Base-by-base conservation (phyloP, 2,329 filamentous ascomycete species). In the Raffaelea ambrosiae region DNA sequence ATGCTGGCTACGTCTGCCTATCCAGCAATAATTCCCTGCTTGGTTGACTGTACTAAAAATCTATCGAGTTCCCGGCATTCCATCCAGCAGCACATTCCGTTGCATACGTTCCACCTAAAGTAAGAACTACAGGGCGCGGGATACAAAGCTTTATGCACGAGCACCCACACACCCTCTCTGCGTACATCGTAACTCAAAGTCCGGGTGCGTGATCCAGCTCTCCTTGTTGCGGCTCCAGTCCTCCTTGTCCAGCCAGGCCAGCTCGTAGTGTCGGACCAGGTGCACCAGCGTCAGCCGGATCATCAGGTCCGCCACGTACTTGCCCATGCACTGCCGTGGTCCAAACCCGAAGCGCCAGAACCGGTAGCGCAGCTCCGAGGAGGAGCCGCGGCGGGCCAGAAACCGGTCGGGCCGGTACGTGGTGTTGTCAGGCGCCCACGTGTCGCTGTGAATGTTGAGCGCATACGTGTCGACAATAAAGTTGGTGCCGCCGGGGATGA, bases 311-410 rank as follows among this genome's bases (percentile, higher is more conserved):
- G 62, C 65, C 1, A 68, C 53, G 50, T 65, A 62, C 51, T 65
- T 67, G 0, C 69, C 69, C 54, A 73, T 51, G 48, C 70, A 73
- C 48, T 66, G 61, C 23, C 68, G 54, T 0, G 68, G 66, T 1
- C 69, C 69, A 49, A 71, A 72, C 0, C 69, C 69, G 54, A 70
- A 73, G 3, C 68, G 58, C 69, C 68, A 71, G 41, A 62, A 65
- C 3, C 61, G 52, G 52, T 71, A 71, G 11, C 69, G 52, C 40
- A 51, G 23, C 21, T 59, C 55, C 5, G 47, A 18, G 22, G n/a
- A n/a, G n/a, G n/a, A n/a, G n/a, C n/a, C n/a, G n/a, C n/a, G n/a
- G n/a, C n/a, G n/a, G n/a, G n/a, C n/a, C 3, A 60, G 42, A 40
- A 64, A 64, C 16, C 63, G 52, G 3, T 54, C 48, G 1, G 68